Percentiles rank a stretch among this genome's conserved stretches.
Conservation (phyloP, 208 protist genomes). For the Leishmania tarentolae region DNA sequence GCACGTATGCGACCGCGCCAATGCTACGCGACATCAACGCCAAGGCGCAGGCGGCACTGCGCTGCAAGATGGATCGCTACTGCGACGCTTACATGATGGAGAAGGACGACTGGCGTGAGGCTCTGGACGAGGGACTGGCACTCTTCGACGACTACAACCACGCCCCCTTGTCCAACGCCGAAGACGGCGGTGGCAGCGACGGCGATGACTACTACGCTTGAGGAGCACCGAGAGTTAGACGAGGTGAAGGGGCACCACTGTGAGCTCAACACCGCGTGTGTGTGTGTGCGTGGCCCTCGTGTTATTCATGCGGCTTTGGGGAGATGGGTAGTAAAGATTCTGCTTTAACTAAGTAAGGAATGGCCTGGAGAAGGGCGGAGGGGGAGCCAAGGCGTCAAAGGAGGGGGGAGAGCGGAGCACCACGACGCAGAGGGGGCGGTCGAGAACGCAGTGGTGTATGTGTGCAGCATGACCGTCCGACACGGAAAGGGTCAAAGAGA, state of each 20-base stretch:
- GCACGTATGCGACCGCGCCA: slow-evolving; percentile 64
- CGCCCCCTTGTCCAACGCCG: slow-evolving; percentile 36
- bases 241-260: neutral
- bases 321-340: neutral
- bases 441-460: no score
- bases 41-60: slow-evolving; percentile 45
- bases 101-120: slow-evolving; percentile 77
- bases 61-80: slow-evolving; percentile 44
- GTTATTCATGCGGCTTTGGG: neutral
- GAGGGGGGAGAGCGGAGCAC: neutral
- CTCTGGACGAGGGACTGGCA: slow-evolving; percentile 58
- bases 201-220: slow-evolving; percentile 18
- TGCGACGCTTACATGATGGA: slow-evolving; percentile 62
- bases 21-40: slow-evolving; percentile 51
- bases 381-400: neutral
- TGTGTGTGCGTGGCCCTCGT: neutral
- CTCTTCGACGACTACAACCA: slow-evolving; percentile 82
- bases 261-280: neutral
- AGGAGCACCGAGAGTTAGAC: neutral
- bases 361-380: neutral
- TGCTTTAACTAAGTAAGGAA: neutral
- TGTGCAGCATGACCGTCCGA: no score
- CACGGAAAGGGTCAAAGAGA: no score
- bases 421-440: no score
- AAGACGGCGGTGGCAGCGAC: slow-evolving; percentile 27